A percentile compares a stretch with the other conserved stretches of the same genome.
phyloP scores from a whole-genome alignment of 2,329 filamentous ascomycete species.

The Lecanosticta acicola region DNA sequence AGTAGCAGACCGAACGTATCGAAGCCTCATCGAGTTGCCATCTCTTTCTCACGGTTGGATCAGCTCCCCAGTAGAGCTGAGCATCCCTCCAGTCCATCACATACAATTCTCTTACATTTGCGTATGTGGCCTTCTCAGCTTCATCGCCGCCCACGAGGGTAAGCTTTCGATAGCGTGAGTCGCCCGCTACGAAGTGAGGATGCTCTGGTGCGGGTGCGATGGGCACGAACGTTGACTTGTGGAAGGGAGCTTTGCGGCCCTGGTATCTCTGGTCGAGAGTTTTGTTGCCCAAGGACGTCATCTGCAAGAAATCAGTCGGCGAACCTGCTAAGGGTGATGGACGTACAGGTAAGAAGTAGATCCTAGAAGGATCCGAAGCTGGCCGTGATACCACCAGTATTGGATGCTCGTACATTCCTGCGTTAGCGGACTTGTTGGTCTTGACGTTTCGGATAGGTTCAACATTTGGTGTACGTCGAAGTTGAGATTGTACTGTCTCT shows the following conservation, averaged over 20 bases:
- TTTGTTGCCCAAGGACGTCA: constrained; percentile 1
- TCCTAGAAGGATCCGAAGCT: constrained; percentile 1
- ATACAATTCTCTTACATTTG: constrained; percentile 2
- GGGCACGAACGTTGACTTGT: constrained; percentile 1
- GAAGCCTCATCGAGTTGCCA: constrained; percentile 4
- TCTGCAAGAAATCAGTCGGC: constrained; percentile 1
- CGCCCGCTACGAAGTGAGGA: neutral
- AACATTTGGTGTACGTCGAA: neutral
- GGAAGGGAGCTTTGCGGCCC: neutral
- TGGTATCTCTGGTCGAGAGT: neutral
- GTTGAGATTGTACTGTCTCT: neutral
- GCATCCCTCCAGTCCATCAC: constrained; percentile 7
- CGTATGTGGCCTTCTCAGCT: neutral
- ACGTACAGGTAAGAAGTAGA: constrained; percentile 4
- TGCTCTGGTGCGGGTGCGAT: neutral
- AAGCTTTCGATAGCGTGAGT: constrained; percentile 1
- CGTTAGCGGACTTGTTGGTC: neutral
- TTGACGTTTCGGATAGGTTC: constrained; percentile 1
- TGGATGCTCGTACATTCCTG: constrained; percentile 4
- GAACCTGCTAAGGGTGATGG: neutral
- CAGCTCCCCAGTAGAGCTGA: constrained; percentile 1
- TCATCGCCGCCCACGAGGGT: neutral
- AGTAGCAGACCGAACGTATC: neutral
- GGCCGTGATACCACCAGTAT: constrained; percentile 4
- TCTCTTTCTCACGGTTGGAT: constrained; percentile 1